Conservation (phyloP, 441 rosid genomes). For the Arabidopsis hybrid region DNA sequence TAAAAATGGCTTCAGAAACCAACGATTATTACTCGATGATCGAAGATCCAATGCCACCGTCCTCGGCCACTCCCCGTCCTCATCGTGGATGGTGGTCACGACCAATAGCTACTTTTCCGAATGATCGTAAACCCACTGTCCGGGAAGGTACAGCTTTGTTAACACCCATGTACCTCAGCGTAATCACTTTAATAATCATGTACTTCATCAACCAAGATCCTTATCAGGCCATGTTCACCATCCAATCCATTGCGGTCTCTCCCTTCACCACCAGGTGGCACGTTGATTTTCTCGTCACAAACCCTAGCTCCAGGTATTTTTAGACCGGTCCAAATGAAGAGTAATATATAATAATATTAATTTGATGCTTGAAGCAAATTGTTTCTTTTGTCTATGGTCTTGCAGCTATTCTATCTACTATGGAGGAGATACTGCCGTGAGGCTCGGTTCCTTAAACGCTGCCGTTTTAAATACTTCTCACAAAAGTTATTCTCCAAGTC, state of each 20-base stretch:
- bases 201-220: neutral
- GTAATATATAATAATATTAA: too few species aligned
- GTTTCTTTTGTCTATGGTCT: neutral
- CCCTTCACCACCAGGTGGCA: slow-evolving; percentile 21
- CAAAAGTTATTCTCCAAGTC: neutral
- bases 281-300: slow-evolving; percentile 29
- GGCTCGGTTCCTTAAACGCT: neutral
- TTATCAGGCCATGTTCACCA: slow-evolving; percentile 24
- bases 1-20: slow-evolving; percentile 4
- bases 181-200: neutral
- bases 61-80: slow-evolving; percentile 3
- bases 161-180: slow-evolving; percentile 17
- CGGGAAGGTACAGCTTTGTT: neutral
- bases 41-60: slow-evolving; percentile 5
- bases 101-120: slow-evolving; percentile 24
- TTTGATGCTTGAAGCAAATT: too few species aligned
- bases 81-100: slow-evolving; percentile 35
- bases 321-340: too few species aligned
- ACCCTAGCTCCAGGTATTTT: slow-evolving; percentile 29
- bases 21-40: neutral
- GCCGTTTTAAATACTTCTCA: slow-evolving; percentile 13
- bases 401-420: neutral
- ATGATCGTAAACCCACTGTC: neutral
- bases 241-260: slow-evolving; percentile 28
- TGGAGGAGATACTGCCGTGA: neutral